Percentiles rank a stretch among this genome's conserved stretches.
These are phyloP conservation scores for Chrysanthemum lavandulifolium DNA, from an alignment of 129 eudicot species.

Conservation along the genomic window DNA sequence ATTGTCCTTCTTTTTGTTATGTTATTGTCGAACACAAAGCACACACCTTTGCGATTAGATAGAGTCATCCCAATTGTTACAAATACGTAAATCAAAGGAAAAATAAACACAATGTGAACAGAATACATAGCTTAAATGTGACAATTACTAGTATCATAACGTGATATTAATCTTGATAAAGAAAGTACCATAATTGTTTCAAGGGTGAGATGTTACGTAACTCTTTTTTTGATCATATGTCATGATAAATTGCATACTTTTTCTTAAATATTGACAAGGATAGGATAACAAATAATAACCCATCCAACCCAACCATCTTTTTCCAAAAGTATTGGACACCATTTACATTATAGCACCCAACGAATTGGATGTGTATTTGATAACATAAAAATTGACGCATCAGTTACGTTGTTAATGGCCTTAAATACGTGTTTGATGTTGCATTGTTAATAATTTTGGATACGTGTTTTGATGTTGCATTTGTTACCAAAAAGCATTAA, in stretches of 20 bases:
- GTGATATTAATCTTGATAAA: conserved; percentile 3
- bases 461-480: too few relatives aligned
- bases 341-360: not conserved
- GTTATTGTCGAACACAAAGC: not conserved
- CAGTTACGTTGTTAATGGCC: too few relatives aligned
- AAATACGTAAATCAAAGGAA: too few relatives aligned
- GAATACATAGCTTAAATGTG: too few relatives aligned
- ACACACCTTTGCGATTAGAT: too few relatives aligned
- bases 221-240: conserved; percentile 4
- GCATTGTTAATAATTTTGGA: too few relatives aligned
- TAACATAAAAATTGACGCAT: too few relatives aligned
- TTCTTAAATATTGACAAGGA: conserved; percentile 6
- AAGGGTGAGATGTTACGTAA: conserved; percentile 18
- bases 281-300: conserved; percentile 23
- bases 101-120: too few relatives aligned
- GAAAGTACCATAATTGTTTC: not conserved
- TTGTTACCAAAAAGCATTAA: too few relatives aligned
- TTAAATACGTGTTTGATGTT: too few relatives aligned
- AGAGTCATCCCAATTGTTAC: too few relatives aligned
- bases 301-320: conserved; percentile 12
- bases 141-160: too few relatives aligned
- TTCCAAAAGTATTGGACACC: conserved; percentile 18
- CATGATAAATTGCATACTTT: conserved; percentile 9
- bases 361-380: not conserved
- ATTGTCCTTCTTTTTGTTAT: not conserved